A percentile compares a stretch with the other conserved stretches of the same genome.
Evolutionary conservation across 2,329 filamentous ascomycete genomes (phyloP).

Genomic region (Mycocentrospora acerina): DNA sequence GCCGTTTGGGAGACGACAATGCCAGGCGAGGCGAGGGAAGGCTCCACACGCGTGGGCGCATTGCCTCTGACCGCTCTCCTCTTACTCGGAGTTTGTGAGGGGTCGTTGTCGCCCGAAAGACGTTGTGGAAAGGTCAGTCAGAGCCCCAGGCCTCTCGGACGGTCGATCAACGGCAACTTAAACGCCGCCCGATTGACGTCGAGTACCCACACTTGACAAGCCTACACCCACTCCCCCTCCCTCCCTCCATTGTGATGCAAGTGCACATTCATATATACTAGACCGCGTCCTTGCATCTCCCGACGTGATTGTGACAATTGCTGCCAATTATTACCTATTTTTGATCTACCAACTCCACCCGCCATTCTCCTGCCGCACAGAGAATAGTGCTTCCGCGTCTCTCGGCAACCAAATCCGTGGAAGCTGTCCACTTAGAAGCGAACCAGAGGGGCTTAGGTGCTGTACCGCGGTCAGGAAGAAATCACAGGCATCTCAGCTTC

Average conservation of each 20-base stretch:
- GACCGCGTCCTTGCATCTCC: slow-evolving; percentile 21
- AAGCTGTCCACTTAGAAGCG: slow-evolving; percentile 2
- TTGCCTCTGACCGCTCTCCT: slow-evolving; percentile 12
- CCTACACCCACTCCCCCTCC: slow-evolving; percentile 19
- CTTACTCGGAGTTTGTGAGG: slow-evolving; percentile 9
- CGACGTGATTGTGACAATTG: slow-evolving; percentile 31
- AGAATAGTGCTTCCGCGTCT: background rate
- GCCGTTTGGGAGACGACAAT: slow-evolving; percentile 13
- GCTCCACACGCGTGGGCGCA: slow-evolving; percentile 16
- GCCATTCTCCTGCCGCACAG: background rate
- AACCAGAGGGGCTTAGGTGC: too few relatives aligned
- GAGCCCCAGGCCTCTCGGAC: slow-evolving; percentile 9
- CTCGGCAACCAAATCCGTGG: slow-evolving; percentile 3
- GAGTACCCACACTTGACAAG: slow-evolving; percentile 25
- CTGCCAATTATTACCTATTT: slow-evolving; percentile 17
- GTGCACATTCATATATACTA: slow-evolving; percentile 13
- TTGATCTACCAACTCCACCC: slow-evolving; percentile 10
- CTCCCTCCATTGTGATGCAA: slow-evolving; percentile 22
- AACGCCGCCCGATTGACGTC: slow-evolving; percentile 35
- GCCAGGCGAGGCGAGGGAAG: slow-evolving; percentile 13
- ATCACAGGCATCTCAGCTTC: too few relatives aligned
- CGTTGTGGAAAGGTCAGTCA: slow-evolving; percentile 12
- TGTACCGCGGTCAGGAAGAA: too few relatives aligned
- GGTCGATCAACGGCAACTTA: slow-evolving; percentile 21
- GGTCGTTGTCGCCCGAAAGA: slow-evolving; percentile 12